Base-by-base conservation (phyloP, 2,329 filamentous ascomycete species). In the Aschersonia sp. region DNA sequence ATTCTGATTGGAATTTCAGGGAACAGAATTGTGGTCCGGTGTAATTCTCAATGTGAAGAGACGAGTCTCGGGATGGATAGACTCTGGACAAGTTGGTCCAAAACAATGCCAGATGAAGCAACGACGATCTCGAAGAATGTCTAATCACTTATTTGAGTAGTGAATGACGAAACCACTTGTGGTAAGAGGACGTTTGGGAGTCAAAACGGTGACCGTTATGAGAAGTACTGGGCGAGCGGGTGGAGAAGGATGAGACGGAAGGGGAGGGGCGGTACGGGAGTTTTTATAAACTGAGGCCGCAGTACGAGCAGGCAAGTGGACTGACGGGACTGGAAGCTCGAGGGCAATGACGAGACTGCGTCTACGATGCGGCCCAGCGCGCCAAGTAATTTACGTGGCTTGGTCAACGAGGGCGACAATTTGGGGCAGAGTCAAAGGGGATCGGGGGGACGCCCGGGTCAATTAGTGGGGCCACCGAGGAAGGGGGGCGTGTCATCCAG, bases 261-360 rank as follows among this genome's bases (percentile, higher is more conserved):
- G 29, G 48, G 43, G 40, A 42, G 14, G 40, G 40, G 4, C 40
- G 14, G 14, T 11, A n/a, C 43, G 11, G 41, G 30, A 46, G 12
- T 48, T 48, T 48, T 46, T 46, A 46, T 42, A 50, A 46, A 44
- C 14, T 35, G 44, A 40, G 43, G 42, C 14, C 33, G 35, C 35
- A 9, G 35, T 37, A 37, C 35, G 35, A 37, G 35, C 35, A 37
- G 5, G 35, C 5, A 37, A 37, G 35, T 22, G 22, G 22, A 22
- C 22, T 22, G 22, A 37, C 35, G 35, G 35, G 31, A 44, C 22
- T 14, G n/a, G 29, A 30, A 44, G 37, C 31, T 37, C 32, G 11
- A 46, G 49, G 44, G 35, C 30, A 10, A 50, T 48, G 49, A 46
- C 49, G 49, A 39, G 41, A 48, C 44, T 33, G 29, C 33, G n/a